Evolutionary conservation across 805 yeast species (phyloP).

Genomic region (Spathaspora passalidarum): DNA sequence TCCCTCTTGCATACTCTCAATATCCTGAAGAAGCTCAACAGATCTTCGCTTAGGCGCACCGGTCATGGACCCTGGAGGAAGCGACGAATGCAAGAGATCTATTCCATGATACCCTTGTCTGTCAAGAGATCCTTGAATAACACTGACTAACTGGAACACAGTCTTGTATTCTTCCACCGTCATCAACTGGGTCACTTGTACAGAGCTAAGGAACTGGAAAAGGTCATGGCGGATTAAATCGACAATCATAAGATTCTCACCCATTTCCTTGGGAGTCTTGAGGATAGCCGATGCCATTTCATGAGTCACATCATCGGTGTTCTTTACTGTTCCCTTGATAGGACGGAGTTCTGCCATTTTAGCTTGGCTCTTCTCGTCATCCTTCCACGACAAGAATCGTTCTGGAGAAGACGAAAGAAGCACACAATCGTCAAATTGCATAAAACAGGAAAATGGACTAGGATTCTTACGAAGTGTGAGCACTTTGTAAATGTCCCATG

Average conservation of each 20-base stretch:
- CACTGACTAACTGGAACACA: conserved; percentile 89
- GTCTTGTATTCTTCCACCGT: conserved; percentile 88
- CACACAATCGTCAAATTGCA: conserved; percentile 62
- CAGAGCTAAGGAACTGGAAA: conserved; percentile 60
- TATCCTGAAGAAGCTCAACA: conserved; percentile 68
- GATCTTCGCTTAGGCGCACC: conserved; percentile 97
- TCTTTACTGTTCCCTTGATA: conserved; percentile 91
- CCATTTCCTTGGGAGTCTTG: conserved; percentile 86
- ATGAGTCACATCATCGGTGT: conserved; percentile 49
- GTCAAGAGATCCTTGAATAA: conserved; percentile 63
- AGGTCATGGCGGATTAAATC: conserved; percentile 93
- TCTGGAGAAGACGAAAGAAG: conserved; percentile 93
- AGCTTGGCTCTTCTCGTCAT: conserved; percentile 25
- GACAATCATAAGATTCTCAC: conserved; percentile 95
- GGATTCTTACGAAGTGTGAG: conserved; percentile 70
- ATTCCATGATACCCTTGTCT: conserved; percentile 55
- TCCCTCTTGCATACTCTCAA: conserved; percentile 47
- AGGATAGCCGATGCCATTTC: conserved; percentile 63
- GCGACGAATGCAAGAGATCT: conserved; percentile 70
- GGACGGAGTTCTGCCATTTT: conserved; percentile 77
- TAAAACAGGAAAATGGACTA: conserved; percentile 84
- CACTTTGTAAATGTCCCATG: conserved; percentile 82
- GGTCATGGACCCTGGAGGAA: conserved; percentile 99
- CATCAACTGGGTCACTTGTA: conserved; percentile 79
- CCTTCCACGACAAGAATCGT: conserved; percentile 78